Evolutionary conservation across 768 basidiomycete genomes (phyloP).

Genomic region (Boletus rufocinnamomeus): DNA sequence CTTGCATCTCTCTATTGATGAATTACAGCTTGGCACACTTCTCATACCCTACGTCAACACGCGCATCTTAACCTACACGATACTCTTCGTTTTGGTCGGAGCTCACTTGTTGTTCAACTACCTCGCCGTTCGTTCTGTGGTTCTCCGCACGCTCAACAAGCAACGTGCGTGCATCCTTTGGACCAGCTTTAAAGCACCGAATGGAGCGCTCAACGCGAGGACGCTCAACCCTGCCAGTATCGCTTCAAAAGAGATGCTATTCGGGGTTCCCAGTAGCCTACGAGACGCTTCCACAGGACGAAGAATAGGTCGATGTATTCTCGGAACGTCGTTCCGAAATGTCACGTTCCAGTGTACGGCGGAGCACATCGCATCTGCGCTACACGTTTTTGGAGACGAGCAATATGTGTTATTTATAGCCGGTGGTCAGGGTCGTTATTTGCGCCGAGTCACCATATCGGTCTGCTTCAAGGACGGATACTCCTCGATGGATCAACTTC

Average conservation of each 20-base stretch:
- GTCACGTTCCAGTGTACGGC: conserved; percentile 6
- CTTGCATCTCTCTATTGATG: conserved; percentile 1
- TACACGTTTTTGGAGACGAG: conserved; percentile 46
- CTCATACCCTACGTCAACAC: conserved; percentile 58
- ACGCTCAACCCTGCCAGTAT: conserved; percentile 40
- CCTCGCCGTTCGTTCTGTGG: conserved; percentile 57
- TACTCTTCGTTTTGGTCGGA: conserved; percentile 51
- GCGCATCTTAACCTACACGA: conserved; percentile 47
- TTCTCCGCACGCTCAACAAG: conserved; percentile 58
- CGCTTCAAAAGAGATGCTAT: conserved; percentile 46
- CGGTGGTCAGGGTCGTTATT: not conserved
- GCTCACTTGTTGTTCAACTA: conserved; percentile 63
- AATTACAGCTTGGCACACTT: conserved; percentile 54
- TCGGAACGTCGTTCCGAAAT: conserved; percentile 49
- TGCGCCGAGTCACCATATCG: conserved; percentile 29
- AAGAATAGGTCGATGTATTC: conserved; percentile 46
- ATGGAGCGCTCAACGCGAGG: conserved; percentile 14
- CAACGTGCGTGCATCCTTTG: conserved; percentile 60
- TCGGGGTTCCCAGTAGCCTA: conserved; percentile 42
- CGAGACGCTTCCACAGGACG: conserved; percentile 38
- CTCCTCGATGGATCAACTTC: conserved; percentile 48
- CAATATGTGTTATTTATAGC: conserved; percentile 56
- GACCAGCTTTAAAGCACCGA: conserved; percentile 28
- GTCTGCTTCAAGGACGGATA: conserved; percentile 56
- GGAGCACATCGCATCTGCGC: conserved; percentile 28